Evolutionary conservation across 495 filamentous ascomycete genomes (phyloP).

Genomic region (Aspergillus coremiiformis): DNA sequence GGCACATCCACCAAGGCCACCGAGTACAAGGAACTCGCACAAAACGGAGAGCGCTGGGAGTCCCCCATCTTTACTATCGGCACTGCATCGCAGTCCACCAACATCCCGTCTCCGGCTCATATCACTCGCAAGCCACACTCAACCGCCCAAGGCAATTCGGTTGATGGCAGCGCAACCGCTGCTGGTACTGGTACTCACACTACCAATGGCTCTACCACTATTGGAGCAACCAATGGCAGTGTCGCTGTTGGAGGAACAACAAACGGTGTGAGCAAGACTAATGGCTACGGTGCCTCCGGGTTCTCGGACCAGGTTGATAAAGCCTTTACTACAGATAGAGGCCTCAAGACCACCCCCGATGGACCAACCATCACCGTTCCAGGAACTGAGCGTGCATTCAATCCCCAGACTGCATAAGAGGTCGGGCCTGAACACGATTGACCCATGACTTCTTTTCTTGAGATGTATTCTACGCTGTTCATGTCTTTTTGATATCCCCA

Average conservation of each 20-base stretch:
- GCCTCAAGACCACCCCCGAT: slow-evolving; percentile 12
- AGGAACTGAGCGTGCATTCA: slow-evolving; percentile 16
- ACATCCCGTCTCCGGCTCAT: slow-evolving; percentile 56
- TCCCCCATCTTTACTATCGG: slow-evolving; percentile 91
- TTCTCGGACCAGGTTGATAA: slow-evolving; percentile 52
- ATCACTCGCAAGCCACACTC: slow-evolving; percentile 62
- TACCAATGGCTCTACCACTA: background rate
- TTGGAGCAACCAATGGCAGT: slow-evolving; percentile 7
- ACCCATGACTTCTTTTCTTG: background rate
- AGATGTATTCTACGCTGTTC: background rate
- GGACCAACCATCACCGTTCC: slow-evolving; percentile 13
- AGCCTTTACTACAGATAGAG: slow-evolving; percentile 34
- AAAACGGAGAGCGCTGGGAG: slow-evolving; percentile 89
- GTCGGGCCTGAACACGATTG: background rate
- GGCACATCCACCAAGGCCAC: slow-evolving; percentile 92
- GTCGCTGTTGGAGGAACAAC: slow-evolving; percentile 14
- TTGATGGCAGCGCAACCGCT: slow-evolving; percentile 9
- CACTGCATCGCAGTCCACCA: slow-evolving; percentile 58
- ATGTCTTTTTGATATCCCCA: background rate
- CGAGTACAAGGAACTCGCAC: slow-evolving; percentile 82
- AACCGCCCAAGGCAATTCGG: slow-evolving; percentile 21
- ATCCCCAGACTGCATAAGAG: slow-evolving; percentile 21
- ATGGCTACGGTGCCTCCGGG: slow-evolving; percentile 18
- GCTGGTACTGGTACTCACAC: background rate
- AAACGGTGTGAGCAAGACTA: slow-evolving; percentile 3